Conservation (phyloP, 139 green algal genomes). For the Chloropicon primus region DNA sequence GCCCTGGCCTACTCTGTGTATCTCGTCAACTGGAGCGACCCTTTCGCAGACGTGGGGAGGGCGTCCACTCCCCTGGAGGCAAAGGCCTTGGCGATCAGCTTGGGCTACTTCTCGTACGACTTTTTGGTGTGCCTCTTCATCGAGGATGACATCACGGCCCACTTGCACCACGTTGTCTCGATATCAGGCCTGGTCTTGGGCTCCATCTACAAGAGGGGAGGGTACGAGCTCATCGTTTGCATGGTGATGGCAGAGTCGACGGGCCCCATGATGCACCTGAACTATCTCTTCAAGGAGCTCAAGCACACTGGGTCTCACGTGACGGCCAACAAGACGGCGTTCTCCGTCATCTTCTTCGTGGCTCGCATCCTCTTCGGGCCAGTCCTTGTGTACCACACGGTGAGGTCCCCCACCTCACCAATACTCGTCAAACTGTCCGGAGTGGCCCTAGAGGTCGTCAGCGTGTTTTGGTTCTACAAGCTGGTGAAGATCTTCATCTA, state of each 20-base stretch:
- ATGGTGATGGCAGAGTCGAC: slow-evolving; percentile 25
- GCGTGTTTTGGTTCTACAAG: slow-evolving; percentile 21
- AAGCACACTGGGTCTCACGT: slow-evolving; percentile 6
- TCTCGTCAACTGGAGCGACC: neutral
- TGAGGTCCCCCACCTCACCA: neutral
- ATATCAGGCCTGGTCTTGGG: slow-evolving; percentile 13
- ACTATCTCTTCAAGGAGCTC: slow-evolving; percentile 17
- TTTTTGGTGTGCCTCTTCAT: slow-evolving; percentile 19
- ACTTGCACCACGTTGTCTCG: slow-evolving; percentile 19
- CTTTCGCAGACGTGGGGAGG: neutral
- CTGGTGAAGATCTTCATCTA: neutral
- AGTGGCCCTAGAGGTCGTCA: slow-evolving; percentile 12
- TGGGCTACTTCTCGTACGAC: slow-evolving; percentile 32
- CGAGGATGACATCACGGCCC: slow-evolving; percentile 6
- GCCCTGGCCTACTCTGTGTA: neutral
- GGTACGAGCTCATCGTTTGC: slow-evolving; percentile 19
- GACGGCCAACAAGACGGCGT: slow-evolving; percentile 7
- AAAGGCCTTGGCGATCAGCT: slow-evolving; percentile 10
- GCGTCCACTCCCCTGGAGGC: neutral
- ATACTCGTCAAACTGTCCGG: slow-evolving; percentile 1
- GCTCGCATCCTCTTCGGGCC: slow-evolving; percentile 9
- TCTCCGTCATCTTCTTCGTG: slow-evolving; percentile 11
- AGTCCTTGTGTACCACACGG: slow-evolving; percentile 14
- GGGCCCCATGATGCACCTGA: slow-evolving; percentile 22
- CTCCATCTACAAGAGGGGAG: neutral